These are phyloP conservation scores for Rhynchospora tenuis DNA, from an alignment of 176 grass and related monocot species.

Conservation along the genomic window DNA sequence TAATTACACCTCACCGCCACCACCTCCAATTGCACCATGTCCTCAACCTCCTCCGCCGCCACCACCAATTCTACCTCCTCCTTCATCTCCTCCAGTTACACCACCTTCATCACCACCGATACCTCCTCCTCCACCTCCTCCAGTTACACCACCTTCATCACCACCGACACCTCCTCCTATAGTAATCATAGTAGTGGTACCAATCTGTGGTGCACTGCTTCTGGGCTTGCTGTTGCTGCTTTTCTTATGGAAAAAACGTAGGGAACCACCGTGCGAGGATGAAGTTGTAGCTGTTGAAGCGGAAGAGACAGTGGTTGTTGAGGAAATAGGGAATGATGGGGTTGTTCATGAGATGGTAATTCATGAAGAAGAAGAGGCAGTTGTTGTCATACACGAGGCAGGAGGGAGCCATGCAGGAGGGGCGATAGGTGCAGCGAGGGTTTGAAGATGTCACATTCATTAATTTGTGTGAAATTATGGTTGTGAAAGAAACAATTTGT, in stretches of 20 bases:
- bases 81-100: neutral
- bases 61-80: too few relatives aligned
- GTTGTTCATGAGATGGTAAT: neutral
- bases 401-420: neutral
- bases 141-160: neutral
- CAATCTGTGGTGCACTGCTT: neutral
- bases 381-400: neutral
- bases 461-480: neutral
- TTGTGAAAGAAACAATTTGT: neutral
- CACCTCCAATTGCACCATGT: too few relatives aligned
- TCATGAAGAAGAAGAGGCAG: slow-evolving; percentile 6
- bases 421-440: neutral
- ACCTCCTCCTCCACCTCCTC: neutral
- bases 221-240: neutral
- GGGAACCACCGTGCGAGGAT: neutral
- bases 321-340: neutral
- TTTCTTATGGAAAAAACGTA: neutral
- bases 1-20: neutral
- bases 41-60: too few relatives aligned
- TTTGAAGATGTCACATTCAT: neutral
- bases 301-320: neutral
- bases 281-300: neutral
- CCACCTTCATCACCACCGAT: neutral
- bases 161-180: neutral
- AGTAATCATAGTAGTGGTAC: neutral